These are phyloP conservation scores for Boletus pseudopeckii DNA, from an alignment of 768 basidiomycete genomes.

Conservation along the genomic window DNA sequence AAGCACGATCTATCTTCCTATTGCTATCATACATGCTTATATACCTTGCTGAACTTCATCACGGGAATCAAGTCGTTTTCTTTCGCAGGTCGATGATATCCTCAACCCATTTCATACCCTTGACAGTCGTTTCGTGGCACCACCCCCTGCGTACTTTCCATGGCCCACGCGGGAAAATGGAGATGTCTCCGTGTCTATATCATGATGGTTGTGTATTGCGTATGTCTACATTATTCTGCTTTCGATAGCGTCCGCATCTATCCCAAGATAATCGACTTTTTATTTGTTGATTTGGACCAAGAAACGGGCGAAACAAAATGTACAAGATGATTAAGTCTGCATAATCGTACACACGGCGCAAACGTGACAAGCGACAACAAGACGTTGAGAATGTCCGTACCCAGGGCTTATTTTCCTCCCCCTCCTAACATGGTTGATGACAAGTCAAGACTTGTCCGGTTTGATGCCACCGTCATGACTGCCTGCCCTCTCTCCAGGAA, in stretches of 20 bases:
- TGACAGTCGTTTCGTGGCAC: conserved; percentile 29
- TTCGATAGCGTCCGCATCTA: conserved; percentile 13
- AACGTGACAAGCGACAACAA: conserved; percentile 9
- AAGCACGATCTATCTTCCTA: conserved; percentile 31
- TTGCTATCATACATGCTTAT: conserved; percentile 34
- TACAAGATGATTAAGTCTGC: conserved; percentile 11
- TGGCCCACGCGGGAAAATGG: conserved; percentile 9
- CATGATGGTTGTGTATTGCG: conserved; percentile 28
- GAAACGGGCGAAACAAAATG: not conserved
- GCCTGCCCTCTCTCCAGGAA: conserved; percentile 44
- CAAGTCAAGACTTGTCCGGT: conserved; percentile 42
- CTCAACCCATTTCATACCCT: conserved; percentile 24
- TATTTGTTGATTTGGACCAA: conserved; percentile 5
- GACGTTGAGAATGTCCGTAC: no score
- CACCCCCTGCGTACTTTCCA: conserved; percentile 10
- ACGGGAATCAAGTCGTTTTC: conserved; percentile 28
- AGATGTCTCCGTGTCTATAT: conserved; percentile 26
- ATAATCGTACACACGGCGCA: conserved; percentile 25
- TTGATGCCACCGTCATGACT: conserved; percentile 37
- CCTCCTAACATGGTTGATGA: conserved; percentile 16
- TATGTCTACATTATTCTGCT: conserved; percentile 31
- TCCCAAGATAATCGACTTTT: conserved; percentile 24
- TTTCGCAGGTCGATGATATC: conserved; percentile 33
- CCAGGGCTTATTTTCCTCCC: no score
- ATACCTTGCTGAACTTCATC: conserved; percentile 29